phyloP scores from a whole-genome alignment of 2,329 filamentous ascomycete genomes.

The Exophiala alcalophila region DNA sequence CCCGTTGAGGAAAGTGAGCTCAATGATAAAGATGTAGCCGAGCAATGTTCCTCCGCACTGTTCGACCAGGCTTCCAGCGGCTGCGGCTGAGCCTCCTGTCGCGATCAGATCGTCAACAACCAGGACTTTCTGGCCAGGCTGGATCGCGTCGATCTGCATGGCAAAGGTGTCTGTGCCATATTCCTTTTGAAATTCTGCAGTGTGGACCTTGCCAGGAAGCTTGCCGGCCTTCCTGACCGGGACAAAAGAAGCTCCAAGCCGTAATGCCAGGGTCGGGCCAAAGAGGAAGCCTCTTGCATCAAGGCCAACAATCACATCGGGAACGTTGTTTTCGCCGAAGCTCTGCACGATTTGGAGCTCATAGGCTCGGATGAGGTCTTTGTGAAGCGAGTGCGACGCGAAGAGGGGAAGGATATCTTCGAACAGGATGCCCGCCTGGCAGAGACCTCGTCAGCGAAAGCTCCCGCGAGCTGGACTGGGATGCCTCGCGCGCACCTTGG shows the following conservation, averaged over 20 bases:
- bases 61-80: conserved; percentile 80
- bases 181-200: conserved; percentile 87
- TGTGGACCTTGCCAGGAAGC: conserved; percentile 83
- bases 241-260: conserved; percentile 80
- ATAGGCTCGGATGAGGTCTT: conserved; percentile 75
- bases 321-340: conserved; percentile 58
- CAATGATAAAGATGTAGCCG: conserved; percentile 92
- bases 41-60: conserved; percentile 82
- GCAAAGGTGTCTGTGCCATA: conserved; percentile 95
- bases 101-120: conserved; percentile 98
- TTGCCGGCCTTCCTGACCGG: conserved; percentile 95
- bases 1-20: conserved; percentile 89
- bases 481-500: conserved; percentile 15
- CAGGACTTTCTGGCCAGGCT: conserved; percentile 81
- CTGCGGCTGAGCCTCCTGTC: conserved; percentile 87
- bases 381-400: conserved; percentile 70
- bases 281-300: conserved; percentile 96
- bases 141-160: conserved; percentile 84
- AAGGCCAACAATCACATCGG: conserved; percentile 88
- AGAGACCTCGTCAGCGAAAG: conserved; percentile 11
- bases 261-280: conserved; percentile 81
- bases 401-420: conserved; percentile 98
- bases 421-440: conserved; percentile 71
- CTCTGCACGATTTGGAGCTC: conserved; percentile 73
- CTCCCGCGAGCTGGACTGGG: neutral